Conservation (phyloP, 176 grass and related monocot species). For the Phyllostachys edulis region DNA sequence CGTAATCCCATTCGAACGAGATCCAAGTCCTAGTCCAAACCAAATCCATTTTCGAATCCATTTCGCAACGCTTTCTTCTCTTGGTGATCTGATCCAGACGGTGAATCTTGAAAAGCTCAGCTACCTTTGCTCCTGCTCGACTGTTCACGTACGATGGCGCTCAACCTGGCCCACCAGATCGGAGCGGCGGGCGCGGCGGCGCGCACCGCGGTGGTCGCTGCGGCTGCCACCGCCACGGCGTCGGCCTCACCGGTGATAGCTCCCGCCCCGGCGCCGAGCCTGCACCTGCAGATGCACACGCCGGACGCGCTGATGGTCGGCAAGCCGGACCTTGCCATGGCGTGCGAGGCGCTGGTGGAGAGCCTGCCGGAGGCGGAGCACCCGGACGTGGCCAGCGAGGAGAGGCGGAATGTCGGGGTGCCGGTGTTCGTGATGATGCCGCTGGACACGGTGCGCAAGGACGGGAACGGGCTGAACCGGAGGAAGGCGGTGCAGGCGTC, state of each 20-base stretch:
- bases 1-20: not conserved
- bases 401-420: conserved; percentile 38
- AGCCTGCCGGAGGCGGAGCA: not conserved
- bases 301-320: not conserved
- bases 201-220: conserved; percentile 11
- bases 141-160: conserved; percentile 39
- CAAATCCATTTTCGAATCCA: conserved; percentile 36
- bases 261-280: not conserved
- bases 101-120: not conserved
- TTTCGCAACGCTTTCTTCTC: not conserved
- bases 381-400: not conserved
- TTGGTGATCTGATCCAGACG: conserved; percentile 2
- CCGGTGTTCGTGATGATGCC: conserved; percentile 73
- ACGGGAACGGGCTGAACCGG: conserved; percentile 43
- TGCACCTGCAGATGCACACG: conserved; percentile 11
- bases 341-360: conserved; percentile 42
- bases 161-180: conserved; percentile 65
- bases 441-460: conserved; percentile 52
- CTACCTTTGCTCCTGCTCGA: not conserved
- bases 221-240: not conserved
- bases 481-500: conserved; percentile 54
- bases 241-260: not conserved
- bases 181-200: conserved; percentile 32
- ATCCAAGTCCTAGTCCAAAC: conserved; percentile 9
- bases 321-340: conserved; percentile 40